Percentiles rank a stretch among this genome's conserved stretches.
These are phyloP conservation scores for Starmera pachycereana DNA, from an alignment of 805 yeast species.

Conservation along the genomic window DNA sequence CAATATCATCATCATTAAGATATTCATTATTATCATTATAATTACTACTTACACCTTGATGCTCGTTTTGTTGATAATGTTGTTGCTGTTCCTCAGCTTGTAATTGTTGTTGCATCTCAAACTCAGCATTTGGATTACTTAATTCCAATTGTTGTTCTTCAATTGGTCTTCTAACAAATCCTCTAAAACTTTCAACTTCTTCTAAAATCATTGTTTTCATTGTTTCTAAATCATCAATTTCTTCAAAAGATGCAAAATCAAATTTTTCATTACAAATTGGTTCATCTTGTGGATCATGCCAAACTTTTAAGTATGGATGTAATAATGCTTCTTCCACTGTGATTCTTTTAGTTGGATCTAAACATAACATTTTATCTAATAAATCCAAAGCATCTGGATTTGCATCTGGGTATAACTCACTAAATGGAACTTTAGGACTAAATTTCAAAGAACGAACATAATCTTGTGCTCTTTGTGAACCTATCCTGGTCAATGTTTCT, in stretches of 20 bases:
- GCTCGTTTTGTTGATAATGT: conserved; percentile 9
- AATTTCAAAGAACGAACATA: conserved; percentile 81
- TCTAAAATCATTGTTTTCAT: conserved; percentile 72
- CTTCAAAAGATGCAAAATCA: conserved; percentile 75
- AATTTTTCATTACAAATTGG: conserved; percentile 72
- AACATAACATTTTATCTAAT: conserved; percentile 66
- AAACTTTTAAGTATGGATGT: conserved; percentile 80
- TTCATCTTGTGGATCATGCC: conserved; percentile 94
- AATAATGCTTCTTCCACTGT: conserved; percentile 80
- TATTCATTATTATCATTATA: conserved; percentile 2
- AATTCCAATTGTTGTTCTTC: conserved; percentile 38
- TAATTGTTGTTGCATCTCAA: conserved; percentile 8
- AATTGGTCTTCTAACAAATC: conserved; percentile 69
- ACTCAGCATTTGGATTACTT: conserved; percentile 19
- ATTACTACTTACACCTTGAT: too few species aligned
- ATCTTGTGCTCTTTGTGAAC: conserved; percentile 83
- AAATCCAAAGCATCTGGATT: conserved; percentile 81
- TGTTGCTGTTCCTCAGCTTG: conserved; percentile 4
- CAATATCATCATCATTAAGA: conserved; percentile 3
- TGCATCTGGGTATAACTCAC: conserved; percentile 68
- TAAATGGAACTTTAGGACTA: conserved; percentile 71
- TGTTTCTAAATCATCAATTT: conserved; percentile 62
- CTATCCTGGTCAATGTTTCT: conserved; percentile 56
- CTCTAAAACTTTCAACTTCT: conserved; percentile 72
- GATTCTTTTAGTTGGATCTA: conserved; percentile 78